These are phyloP conservation scores for Sphagnum tenellum DNA, from an alignment of 225 moss, liverwort and hornwort species.

Conservation along the genomic window DNA sequence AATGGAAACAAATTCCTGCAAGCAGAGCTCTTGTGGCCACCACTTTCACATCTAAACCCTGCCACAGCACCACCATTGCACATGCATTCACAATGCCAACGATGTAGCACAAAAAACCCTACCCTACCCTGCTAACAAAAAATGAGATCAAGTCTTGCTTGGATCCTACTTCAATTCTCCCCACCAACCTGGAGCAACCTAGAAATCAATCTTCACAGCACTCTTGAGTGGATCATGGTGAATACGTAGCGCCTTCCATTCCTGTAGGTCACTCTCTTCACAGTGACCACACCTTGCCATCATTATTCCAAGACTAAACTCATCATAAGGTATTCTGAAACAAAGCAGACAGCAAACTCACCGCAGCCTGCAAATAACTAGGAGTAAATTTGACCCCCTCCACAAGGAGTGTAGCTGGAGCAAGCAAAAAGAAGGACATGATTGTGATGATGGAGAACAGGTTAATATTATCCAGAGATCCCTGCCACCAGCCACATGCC, in stretches of 20 bases:
- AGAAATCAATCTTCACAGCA: no score
- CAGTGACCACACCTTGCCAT: no score
- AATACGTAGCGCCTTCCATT: no score
- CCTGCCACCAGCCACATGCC: conserved; percentile 24
- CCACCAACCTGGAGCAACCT: no score
- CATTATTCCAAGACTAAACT: no score
- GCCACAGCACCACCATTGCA: conserved; percentile 1
- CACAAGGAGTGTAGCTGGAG: conserved; percentile 44
- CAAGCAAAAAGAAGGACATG: conserved; percentile 72
- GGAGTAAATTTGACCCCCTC: conserved; percentile 91
- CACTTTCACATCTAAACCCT: conserved; percentile 82
- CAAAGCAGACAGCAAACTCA: conserved; percentile 10
- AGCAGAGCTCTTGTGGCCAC: conserved; percentile 73
- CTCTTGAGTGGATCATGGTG: no score
- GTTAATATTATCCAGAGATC: conserved; percentile 88
- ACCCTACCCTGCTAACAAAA: no score
- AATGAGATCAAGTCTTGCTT: no score
- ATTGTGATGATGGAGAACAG: conserved; percentile 90
- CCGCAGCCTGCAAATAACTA: conserved; percentile 35
- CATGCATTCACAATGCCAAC: background rate
- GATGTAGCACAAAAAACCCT: background rate
- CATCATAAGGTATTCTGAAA: no score
- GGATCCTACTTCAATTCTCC: no score
- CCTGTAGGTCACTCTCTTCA: no score
- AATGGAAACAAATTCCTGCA: conserved; percentile 89